Evolutionary conservation across 306 rosid genomes (phyloP).

Genomic region (Fragaria iinumae): DNA sequence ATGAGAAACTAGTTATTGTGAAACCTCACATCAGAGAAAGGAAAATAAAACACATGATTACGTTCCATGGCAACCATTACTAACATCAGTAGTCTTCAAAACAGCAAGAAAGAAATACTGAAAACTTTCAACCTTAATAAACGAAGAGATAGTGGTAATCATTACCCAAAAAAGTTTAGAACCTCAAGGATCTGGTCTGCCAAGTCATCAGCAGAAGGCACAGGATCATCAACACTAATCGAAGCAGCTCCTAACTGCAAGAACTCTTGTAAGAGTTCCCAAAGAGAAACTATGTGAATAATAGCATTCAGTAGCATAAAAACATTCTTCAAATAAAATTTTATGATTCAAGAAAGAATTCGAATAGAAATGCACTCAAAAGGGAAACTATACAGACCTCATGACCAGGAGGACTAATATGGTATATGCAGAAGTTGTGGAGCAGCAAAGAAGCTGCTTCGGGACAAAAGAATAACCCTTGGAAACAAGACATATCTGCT

Average conservation of each 20-base stretch:
- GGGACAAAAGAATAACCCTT: conserved; percentile 89
- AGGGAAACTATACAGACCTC: conserved; percentile 65
- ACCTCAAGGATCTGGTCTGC: conserved; percentile 85
- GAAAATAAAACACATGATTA: conserved; percentile 2
- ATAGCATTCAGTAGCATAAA: conserved; percentile 32
- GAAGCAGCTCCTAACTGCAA: conserved; percentile 96
- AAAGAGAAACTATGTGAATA: conserved; percentile 61
- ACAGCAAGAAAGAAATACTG: background rate
- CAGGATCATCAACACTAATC: conserved; percentile 57
- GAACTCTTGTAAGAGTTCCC: conserved; percentile 73
- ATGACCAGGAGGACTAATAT: conserved; percentile 93
- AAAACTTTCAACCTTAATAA: background rate
- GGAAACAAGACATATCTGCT: conserved; percentile 90
- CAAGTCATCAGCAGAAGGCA: conserved; percentile 76
- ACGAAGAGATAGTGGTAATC: background rate
- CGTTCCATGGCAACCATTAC: background rate
- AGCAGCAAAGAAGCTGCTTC: conserved; percentile 93
- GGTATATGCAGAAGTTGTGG: conserved; percentile 94
- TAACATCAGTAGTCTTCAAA: background rate
- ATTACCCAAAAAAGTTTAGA: conserved; percentile 83
- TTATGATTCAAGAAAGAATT: background rate
- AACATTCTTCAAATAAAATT: background rate
- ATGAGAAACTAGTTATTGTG: conserved; percentile 26
- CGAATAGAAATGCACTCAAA: conserved; percentile 19
- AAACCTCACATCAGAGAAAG: conserved; percentile 15